Conservation (phyloP, 2,329 filamentous ascomycete genomes). For the Cytospora piceae region DNA sequence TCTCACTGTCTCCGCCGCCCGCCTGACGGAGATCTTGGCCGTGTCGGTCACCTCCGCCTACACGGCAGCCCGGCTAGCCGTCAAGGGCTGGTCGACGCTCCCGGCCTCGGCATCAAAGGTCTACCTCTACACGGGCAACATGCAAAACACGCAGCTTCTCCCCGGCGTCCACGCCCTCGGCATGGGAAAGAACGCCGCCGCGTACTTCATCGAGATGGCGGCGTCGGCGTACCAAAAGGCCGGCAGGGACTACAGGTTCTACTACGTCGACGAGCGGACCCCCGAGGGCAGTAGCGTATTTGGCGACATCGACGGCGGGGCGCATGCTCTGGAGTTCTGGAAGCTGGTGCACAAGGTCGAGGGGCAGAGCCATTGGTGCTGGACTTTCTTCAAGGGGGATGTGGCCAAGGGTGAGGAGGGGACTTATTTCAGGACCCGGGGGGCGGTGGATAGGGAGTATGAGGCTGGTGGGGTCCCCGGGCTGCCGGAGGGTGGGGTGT, state of each 20-base stretch:
- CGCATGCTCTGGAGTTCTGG: constrained; percentile 25
- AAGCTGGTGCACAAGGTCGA: constrained; percentile 20
- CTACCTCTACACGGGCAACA: constrained; percentile 24
- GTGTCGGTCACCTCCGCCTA: constrained; percentile 18
- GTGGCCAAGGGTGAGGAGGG: constrained; percentile 4
- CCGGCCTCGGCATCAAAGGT: constrained; percentile 15
- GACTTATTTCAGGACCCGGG: constrained; percentile 5
- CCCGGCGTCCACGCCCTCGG: constrained; percentile 9
- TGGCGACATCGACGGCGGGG: constrained; percentile 9
- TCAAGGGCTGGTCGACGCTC: constrained; percentile 16
- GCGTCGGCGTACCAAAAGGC: constrained; percentile 18
- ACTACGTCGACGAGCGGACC: constrained; percentile 23
- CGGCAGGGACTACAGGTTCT: constrained; percentile 14
- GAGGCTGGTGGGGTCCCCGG: not conserved
- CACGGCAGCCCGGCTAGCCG: constrained; percentile 17
- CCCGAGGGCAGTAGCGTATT: not conserved
- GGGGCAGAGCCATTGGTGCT: constrained; percentile 23
- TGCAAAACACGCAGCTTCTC: constrained; percentile 16
- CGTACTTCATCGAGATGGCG: constrained; percentile 23
- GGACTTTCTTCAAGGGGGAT: constrained; percentile 22
- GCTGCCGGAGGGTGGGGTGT: constrained; percentile 7
- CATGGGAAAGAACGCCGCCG: constrained; percentile 17
- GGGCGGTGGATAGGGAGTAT: constrained; percentile 14
- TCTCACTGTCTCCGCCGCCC: constrained; percentile 1
- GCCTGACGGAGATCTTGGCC: constrained; percentile 10